Base-by-base conservation (phyloP, 495 filamentous ascomycete species). In the Trichoderma gamsii region DNA sequence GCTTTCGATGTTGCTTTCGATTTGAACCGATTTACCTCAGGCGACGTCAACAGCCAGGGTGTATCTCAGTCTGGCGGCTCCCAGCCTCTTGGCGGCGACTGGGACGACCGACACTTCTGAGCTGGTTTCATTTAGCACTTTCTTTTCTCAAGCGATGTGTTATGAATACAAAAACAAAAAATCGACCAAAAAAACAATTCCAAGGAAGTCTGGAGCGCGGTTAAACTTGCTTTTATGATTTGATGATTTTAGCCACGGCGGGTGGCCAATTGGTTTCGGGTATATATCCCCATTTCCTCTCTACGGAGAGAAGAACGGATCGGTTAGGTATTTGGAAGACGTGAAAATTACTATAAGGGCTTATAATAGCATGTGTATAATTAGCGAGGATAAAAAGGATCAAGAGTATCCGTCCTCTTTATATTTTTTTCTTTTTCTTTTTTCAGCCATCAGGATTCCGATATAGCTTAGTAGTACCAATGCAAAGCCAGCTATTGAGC, bases 1-100 rank as follows among this genome's bases (percentile, higher is more conserved):
- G 59, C 61, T 27, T 68, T 68, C 43, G 67, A 68, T 41, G 61
- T 35, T 4, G 61, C 67, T 4, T 44, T 49, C 15, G 67, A 68
- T 56, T 35, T 68, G 56, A n/a, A 15, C 65, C 13, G 18, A 18
- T 51, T 25, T 32, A 15, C 23, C 25, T 3, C 56, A 29, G 52
- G 52, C 29, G 56, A 61, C 2, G 16, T 18, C n/a, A 16, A 51
- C 13, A 46, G 43, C 23, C 44, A 46, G 27, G 21, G 65, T 1
- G 21, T 32, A 52, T 43, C 64, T 5, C 56, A 65, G 6, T 43
- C 64, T 65, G 35, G 35, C 12, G 64, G 64, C 1, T 46, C 35
- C 3, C 35, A 65, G 18, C 41, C 64, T 27, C 35, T 65, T 3
- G 64, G 41, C 6, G 64, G 41, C 15, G 65, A 66, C 44, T 66